These are phyloP conservation scores for Nicotiana noctiflora DNA, from an alignment of 257 asterid genomes.

Conservation along the genomic window DNA sequence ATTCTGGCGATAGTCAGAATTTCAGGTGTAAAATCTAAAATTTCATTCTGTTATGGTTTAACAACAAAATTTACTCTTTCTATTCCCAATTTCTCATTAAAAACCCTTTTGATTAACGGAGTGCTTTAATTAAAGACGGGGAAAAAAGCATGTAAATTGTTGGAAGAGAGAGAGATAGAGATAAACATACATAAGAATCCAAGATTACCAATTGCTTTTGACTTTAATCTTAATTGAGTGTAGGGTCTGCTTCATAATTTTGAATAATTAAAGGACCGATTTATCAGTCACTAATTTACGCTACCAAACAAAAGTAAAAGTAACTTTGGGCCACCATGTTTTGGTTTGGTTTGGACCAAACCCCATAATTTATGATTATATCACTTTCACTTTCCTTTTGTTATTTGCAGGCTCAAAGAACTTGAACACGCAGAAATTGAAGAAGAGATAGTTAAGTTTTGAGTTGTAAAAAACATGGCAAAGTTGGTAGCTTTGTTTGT, in stretches of 20 bases:
- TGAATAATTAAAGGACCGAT: background rate
- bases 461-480: constrained; percentile 29
- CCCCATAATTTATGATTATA: background rate
- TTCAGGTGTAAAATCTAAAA: too few species aligned
- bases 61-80: too few species aligned
- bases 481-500: constrained; percentile 29
- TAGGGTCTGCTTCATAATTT: constrained; percentile 4
- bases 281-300: background rate
- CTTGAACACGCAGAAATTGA: background rate
- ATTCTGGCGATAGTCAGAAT: too few species aligned
- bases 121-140: too few species aligned
- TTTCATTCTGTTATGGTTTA: too few species aligned
- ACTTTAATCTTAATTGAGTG: background rate
- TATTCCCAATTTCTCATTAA: too few species aligned
- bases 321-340: background rate
- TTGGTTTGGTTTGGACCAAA: background rate
- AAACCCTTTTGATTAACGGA: too few species aligned
- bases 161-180: too few species aligned
- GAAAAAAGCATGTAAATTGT: too few species aligned
- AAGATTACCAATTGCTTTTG: background rate
- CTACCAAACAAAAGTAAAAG: background rate
- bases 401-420: background rate
- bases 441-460: background rate
- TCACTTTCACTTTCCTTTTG: background rate
- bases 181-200: background rate